Percentiles rank a stretch among this genome's conserved stretches.
phyloP scores from a whole-genome alignment of 306 rosid species.

The Vigna mungo region DNA sequence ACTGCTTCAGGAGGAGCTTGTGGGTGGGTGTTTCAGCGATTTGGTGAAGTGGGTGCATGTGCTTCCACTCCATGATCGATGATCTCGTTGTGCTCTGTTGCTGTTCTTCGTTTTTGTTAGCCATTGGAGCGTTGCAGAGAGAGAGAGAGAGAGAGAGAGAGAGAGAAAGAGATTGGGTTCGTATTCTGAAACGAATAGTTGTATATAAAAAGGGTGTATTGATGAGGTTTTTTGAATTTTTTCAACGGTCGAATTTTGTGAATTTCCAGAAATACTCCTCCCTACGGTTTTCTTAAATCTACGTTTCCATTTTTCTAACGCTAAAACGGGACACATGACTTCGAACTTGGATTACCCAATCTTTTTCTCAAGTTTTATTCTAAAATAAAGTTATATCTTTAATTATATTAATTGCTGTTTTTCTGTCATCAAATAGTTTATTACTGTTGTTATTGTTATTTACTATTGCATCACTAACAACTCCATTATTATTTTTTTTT shows the following conservation, averaged over 20 bases:
- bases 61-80: conserved; percentile 79
- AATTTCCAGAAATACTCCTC: conserved; percentile 44
- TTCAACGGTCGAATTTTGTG: conserved; percentile 70
- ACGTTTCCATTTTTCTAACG: neutral
- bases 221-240: conserved; percentile 39
- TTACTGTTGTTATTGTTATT: too few species aligned
- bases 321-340: neutral
- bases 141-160: neutral
- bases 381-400: neutral
- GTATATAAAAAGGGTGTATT: conserved; percentile 18
- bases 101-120: conserved; percentile 56
- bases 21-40: conserved; percentile 91
- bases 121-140: conserved; percentile 50
- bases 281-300: neutral
- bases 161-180: neutral
- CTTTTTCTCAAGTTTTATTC: neutral
- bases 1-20: conserved; percentile 94
- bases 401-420: neutral
- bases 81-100: conserved; percentile 48
- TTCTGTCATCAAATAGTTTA: too few species aligned
- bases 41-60: conserved; percentile 89
- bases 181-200: conserved; percentile 6
- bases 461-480: too few species aligned
- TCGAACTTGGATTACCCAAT: neutral
- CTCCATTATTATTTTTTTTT: too few species aligned